These are phyloP conservation scores for Fusarium neocosmosporiellum DNA, from an alignment of 2,329 filamentous ascomycete genomes.

Conservation along the genomic window DNA sequence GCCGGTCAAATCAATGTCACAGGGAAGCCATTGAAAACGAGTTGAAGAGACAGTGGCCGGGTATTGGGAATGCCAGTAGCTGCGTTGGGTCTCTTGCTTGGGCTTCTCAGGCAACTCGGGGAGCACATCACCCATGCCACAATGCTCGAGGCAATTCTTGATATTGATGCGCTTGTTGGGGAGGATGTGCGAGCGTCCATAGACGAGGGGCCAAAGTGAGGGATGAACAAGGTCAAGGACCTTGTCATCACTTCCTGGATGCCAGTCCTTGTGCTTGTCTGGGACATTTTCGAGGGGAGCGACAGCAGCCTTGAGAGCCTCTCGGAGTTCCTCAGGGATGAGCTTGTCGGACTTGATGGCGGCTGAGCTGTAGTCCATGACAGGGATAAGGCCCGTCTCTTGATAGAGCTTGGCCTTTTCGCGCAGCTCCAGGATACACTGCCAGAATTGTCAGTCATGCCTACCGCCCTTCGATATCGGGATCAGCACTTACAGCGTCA, in stretches of 20 bases:
- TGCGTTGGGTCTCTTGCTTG: background rate
- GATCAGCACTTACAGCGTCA: constrained; percentile 38
- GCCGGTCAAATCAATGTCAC: constrained; percentile 56
- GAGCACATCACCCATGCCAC: constrained; percentile 47
- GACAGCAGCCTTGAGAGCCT: constrained; percentile 57
- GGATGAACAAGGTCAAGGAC: constrained; percentile 38
- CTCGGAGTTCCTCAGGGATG: constrained; percentile 36
- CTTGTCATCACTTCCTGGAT: constrained; percentile 30
- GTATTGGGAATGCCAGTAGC: background rate
- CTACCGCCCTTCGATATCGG: background rate
- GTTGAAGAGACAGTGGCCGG: constrained; percentile 11
- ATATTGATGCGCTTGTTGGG: constrained; percentile 50
- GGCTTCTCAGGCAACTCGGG: constrained; percentile 15
- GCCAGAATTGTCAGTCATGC: background rate
- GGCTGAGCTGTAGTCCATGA: constrained; percentile 47
- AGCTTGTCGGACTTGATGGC: constrained; percentile 52
- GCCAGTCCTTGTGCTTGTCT: constrained; percentile 53
- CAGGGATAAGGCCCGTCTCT: constrained; percentile 47
- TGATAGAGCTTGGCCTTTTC: constrained; percentile 49
- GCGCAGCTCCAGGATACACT: constrained; percentile 50
- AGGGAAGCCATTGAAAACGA: constrained; percentile 61
- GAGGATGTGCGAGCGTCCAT: constrained; percentile 49
- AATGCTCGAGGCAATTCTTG: constrained; percentile 48
- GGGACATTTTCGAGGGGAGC: constrained; percentile 62
- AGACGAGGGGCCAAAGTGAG: constrained; percentile 40